Conservation (phyloP, 768 basidiomycete genomes). For the Pleurotus salmoneostramineus region DNA sequence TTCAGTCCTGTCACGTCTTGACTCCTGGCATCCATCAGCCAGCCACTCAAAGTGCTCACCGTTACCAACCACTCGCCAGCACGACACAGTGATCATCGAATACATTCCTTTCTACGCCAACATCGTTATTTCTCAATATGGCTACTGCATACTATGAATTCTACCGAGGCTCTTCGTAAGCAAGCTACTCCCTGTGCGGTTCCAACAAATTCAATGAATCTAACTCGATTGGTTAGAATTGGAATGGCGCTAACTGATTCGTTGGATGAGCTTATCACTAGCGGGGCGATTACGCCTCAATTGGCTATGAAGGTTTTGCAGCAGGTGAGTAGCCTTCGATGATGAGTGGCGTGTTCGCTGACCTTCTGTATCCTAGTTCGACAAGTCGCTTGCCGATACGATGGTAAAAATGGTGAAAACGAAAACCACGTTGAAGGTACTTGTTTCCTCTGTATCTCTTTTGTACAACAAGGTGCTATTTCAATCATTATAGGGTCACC, state of each 20-base stretch:
- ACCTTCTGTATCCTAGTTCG: conserved; percentile 60
- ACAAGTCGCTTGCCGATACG: conserved; percentile 91
- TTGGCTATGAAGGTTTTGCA: conserved; percentile 98
- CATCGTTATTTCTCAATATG: conserved; percentile 35
- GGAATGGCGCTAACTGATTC: conserved; percentile 98
- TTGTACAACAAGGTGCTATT: neutral
- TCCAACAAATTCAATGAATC: neutral
- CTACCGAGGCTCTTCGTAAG: conserved; percentile 88
- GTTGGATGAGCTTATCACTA: conserved; percentile 96
- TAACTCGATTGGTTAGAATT: conserved; percentile 54
- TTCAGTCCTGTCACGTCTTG: neutral
- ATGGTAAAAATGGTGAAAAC: conserved; percentile 93
- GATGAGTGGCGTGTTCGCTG: neutral
- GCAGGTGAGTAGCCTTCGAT: conserved; percentile 55
- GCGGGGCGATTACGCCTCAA: conserved; percentile 95
- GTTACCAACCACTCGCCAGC: neutral
- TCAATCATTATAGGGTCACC: conserved; percentile 58
- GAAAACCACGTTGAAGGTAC: conserved; percentile 89
- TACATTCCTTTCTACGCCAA: neutral
- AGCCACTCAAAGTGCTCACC: neutral
- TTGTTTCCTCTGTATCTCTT: conserved; percentile 11
- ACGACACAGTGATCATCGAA: neutral
- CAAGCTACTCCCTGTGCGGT: conserved; percentile 15
- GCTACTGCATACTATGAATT: conserved; percentile 89
- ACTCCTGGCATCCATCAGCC: neutral